These are phyloP conservation scores for Penicillium cataractarum DNA, from an alignment of 495 filamentous ascomycete genomes.

Conservation along the genomic window DNA sequence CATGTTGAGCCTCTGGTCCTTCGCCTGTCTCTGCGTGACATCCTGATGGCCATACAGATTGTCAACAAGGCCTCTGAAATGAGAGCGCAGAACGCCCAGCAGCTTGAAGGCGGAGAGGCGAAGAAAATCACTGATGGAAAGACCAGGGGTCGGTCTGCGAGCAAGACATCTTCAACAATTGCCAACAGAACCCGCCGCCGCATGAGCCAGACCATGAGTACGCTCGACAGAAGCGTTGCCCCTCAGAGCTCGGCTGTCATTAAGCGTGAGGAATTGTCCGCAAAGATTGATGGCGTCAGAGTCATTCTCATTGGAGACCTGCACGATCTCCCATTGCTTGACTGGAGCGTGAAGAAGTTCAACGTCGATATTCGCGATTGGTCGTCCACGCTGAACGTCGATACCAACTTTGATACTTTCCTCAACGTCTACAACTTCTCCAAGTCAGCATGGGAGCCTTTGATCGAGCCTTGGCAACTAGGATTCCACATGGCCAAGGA, in stretches of 20 bases:
- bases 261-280: constrained; percentile 81
- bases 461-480: constrained; percentile 95
- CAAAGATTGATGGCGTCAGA: constrained; percentile 83
- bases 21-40: constrained; percentile 88
- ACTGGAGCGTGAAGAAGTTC: constrained; percentile 92
- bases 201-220: constrained; percentile 38
- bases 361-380: constrained; percentile 83
- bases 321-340: constrained; percentile 91
- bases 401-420: constrained; percentile 88
- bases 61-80: constrained; percentile 90
- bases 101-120: constrained; percentile 55
- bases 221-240: constrained; percentile 22
- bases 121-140: constrained; percentile 72
- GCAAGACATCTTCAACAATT: constrained; percentile 64
- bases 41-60: constrained; percentile 90
- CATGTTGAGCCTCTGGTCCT: constrained; percentile 93
- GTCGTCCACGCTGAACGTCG: constrained; percentile 83
- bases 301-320: constrained; percentile 93
- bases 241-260: constrained; percentile 58
- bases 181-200: constrained; percentile 45
- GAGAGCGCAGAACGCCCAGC: constrained; percentile 53
- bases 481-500: constrained; percentile 88
- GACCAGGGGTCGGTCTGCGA: constrained; percentile 60
- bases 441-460: constrained; percentile 96
- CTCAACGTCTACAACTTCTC: constrained; percentile 98